Base-by-base conservation (phyloP, 2,329 filamentous ascomycete genomes). In the Colletotrichum spinosum region DNA sequence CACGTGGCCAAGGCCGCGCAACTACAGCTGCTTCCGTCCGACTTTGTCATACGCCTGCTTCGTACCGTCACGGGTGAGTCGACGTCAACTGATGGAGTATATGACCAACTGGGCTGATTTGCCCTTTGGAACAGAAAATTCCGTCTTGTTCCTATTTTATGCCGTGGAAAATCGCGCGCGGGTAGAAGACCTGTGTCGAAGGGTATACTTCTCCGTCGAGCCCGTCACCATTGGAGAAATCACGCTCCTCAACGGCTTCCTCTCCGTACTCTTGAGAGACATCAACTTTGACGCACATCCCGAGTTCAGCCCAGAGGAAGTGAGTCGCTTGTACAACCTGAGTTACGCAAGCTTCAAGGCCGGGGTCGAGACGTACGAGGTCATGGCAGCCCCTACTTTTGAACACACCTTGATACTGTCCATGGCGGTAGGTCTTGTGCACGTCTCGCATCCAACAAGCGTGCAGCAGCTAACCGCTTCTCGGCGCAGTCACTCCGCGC, bases 151-250 rank as follows among this genome's bases (percentile, higher is more conserved):
- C 4, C 50, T 70, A n/a, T 63, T 67, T 7, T 69, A 70, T 41
- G 57, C 69, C 3, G 55, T 70, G 25, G 60, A 69, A 6, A 59
- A 63, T 41, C 42, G 64, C 13, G 45, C 53, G 12, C 46, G 67
- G 37, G 62, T 70, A 13, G 67, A 70, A 39, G 55, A 57, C 8
- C 48, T 70, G 2, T 68, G 60, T 6, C 69, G 68, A 25, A 60
- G 54, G 11, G 42, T 70, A 2, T 70, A 70, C 39, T 70, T 70
- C 55, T 68, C 69, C 2, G 58, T 69, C 1, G 67, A 67, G 41
- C 69, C 69, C 1, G 60, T 70, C 33, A 59, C 67, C 1, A 42
- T 54, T 5, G 69, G 69, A 9, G 61, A 70, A 15, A 17, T 68
- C 11, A 69, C 66, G 1, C 42, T 69, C 1, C 61, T 70, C 8